Percentiles rank a stretch among this genome's conserved stretches.
Conservation (phyloP, 2,329 filamentous ascomycete genomes). For the Diaporthe australafricana region DNA sequence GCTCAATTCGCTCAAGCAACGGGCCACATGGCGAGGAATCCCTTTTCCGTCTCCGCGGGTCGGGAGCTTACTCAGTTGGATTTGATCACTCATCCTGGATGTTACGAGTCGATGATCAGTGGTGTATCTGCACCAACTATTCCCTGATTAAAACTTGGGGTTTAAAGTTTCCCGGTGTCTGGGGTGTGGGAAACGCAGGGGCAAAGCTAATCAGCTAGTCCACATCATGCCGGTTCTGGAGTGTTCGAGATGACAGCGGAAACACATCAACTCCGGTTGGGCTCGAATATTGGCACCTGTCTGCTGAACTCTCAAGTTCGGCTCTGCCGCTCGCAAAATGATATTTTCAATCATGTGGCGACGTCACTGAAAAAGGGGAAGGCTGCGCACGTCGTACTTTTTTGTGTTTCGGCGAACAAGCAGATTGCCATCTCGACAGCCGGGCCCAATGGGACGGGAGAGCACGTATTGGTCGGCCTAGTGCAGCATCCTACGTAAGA, state of each 20-base stretch:
- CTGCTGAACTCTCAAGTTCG: background rate
- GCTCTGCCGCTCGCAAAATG: background rate
- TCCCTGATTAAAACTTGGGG: background rate
- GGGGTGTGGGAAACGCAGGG: constrained; percentile 12
- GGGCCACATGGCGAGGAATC: background rate
- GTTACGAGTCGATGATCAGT: background rate
- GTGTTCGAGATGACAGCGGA: background rate
- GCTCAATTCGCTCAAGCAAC: background rate
- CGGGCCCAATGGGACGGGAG: background rate
- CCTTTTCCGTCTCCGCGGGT: background rate
- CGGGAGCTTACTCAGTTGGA: background rate
- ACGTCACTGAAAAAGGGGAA: background rate
- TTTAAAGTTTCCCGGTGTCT: constrained; percentile 15
- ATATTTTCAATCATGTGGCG: background rate
- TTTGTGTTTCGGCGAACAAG: background rate
- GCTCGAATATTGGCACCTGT: background rate
- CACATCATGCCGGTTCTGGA: background rate
- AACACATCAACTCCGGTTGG: background rate
- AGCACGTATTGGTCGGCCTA: background rate
- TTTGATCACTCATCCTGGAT: background rate
- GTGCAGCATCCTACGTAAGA: background rate
- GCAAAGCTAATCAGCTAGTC: background rate
- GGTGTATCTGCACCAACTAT: background rate
- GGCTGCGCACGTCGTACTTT: constrained; percentile 4
- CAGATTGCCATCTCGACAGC: background rate